These are phyloP conservation scores for Microthlaspi erraticum DNA, from an alignment of 345 rosid species.

Conservation along the genomic window DNA sequence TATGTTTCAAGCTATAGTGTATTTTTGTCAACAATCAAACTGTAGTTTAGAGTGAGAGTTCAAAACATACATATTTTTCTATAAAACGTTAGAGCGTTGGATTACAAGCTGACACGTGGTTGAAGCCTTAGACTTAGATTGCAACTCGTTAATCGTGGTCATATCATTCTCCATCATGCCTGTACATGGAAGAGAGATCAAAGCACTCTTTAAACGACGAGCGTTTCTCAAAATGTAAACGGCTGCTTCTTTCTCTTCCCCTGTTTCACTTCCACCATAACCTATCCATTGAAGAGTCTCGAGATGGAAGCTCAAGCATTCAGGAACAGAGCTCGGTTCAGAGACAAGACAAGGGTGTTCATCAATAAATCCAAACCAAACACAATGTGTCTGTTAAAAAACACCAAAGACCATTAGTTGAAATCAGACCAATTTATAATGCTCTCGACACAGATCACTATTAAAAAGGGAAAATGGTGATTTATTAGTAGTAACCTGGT, in stretches of 20 bases:
- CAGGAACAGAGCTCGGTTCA: slow-evolving; percentile 15
- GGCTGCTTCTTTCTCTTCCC: not conserved
- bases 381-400: not conserved
- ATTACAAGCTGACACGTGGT: slow-evolving; percentile 9
- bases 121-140: not conserved
- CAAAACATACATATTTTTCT: not conserved
- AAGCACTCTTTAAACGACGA: slow-evolving; percentile 22
- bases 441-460: too few relatives aligned
- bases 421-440: slow-evolving; percentile 7
- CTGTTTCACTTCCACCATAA: slow-evolving; percentile 10
- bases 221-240: slow-evolving; percentile 14
- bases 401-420: not conserved
- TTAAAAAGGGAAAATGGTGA: not conserved
- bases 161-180: not conserved
- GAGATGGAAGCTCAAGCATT: slow-evolving; percentile 23
- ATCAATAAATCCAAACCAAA: not conserved
- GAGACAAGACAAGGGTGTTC: not conserved
- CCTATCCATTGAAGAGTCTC: slow-evolving; percentile 10
- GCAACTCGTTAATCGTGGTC: not conserved
- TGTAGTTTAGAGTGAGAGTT: slow-evolving; percentile 8
- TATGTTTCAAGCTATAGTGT: too few relatives aligned
- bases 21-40: too few relatives aligned
- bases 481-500: not conserved
- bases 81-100: not conserved
- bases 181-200: not conserved